Evolutionary conservation across 257 asterid genomes (phyloP), one percentile per base, ranked within the genome.

Genomic region (Ballota nigra): DNA sequence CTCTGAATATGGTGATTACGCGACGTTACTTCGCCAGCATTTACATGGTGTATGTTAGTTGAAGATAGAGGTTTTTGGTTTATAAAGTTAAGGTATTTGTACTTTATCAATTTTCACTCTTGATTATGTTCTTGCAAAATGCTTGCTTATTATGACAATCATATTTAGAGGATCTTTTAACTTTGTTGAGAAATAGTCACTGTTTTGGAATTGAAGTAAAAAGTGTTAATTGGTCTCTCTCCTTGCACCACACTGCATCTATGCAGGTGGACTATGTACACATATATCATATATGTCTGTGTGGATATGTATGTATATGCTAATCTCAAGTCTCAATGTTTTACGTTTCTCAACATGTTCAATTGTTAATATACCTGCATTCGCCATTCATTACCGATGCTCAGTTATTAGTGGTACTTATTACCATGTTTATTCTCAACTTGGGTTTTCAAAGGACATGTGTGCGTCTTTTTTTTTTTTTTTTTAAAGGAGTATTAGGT

Each of bases 1-100:
- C 10, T 16, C 62, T 64, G 83, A 65, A 49, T 57, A 64, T 41
- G 85, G 85, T 41, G 82, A 89, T 66, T 85, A 66, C 45, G 66
- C 38, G 31, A 52, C 72, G 4, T 28, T 49, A 15, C 70, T 81
- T 55, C 19, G 24, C 59, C 72, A 75, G 68, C 68, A 57, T 74
- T 45, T 86, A 40, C 78, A 79, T 56, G 64, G 24, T 12, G 57
- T 33, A 63, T 4, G 31, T n/a, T 70, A 71, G 59, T 15, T 51
- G 22, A 29, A 43, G 5, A 3, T 12, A 6, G n/a, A 11, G 68
- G 45, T 34, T 31, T 16, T 63, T 47, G 19, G 18, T 64, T 51
- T 63, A 36, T 36, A 0, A 7, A 61, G 65, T 36, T 28, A 23
- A 47, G 55, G 55, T 22, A 60, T 45, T 52, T 19, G 2, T 53